These are phyloP conservation scores for Exophiala sideris DNA, from an alignment of 2,329 filamentous ascomycete genomes.

Conservation along the genomic window DNA sequence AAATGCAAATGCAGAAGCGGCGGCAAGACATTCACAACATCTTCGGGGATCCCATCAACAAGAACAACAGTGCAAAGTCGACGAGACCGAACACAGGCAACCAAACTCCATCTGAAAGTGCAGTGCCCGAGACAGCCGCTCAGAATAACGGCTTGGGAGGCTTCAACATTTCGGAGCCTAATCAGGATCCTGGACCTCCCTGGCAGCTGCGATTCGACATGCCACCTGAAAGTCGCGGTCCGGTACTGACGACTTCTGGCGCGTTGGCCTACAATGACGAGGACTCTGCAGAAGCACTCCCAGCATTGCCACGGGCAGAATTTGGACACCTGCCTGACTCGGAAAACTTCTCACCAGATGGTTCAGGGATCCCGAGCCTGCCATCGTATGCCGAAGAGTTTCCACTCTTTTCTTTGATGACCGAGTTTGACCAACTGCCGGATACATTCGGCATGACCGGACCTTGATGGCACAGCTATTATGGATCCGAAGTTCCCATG, in stretches of 20 bases:
- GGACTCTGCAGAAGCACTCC: conserved; percentile 12
- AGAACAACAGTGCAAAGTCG: conserved; percentile 9
- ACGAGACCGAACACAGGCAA: conserved; percentile 9
- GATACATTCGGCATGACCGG: conserved; percentile 21
- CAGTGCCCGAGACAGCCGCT: neutral
- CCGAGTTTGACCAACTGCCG: conserved; percentile 26
- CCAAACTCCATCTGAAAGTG: conserved; percentile 11
- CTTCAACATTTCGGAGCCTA: conserved; percentile 13
- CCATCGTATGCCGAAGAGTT: conserved; percentile 28
- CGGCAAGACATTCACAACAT: conserved; percentile 41
- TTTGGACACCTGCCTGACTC: conserved; percentile 16
- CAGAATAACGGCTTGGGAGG: conserved; percentile 2
- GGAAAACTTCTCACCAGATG: conserved; percentile 20
- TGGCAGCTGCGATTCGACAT: conserved; percentile 27
- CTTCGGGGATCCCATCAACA: conserved; percentile 35
- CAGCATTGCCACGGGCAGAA: conserved; percentile 15
- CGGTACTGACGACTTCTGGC: conserved; percentile 29
- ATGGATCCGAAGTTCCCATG: neutral
- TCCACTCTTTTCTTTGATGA: conserved; percentile 29
- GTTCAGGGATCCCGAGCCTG: conserved; percentile 25
- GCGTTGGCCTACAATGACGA: conserved; percentile 23
- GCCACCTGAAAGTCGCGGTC: conserved; percentile 23
- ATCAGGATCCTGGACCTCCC: conserved; percentile 12
- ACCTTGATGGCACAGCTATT: conserved; percentile 2
- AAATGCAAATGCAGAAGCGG: conserved; percentile 39